phyloP scores from a whole-genome alignment of 2,329 filamentous ascomycete species.

The Fusarium continuum region DNA sequence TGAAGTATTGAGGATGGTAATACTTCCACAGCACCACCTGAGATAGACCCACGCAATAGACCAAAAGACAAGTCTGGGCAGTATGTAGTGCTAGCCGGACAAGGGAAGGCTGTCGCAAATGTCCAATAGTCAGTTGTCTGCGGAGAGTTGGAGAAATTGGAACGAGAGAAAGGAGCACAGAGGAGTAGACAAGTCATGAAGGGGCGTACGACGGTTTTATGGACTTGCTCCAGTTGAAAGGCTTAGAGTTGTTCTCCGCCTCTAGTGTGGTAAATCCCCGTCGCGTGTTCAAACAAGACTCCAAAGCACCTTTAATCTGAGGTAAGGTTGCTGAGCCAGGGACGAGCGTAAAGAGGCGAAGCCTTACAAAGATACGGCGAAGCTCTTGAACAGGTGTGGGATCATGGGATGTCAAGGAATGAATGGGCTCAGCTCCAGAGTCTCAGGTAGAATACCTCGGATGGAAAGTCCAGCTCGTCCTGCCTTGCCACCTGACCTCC shows the following conservation, averaged over 20 bases:
- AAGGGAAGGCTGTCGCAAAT: too few relatives aligned
- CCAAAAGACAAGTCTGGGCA: not conserved
- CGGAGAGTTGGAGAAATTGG: not conserved
- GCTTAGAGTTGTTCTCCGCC: conserved; percentile 34
- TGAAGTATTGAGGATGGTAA: not conserved
- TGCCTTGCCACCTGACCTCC: conserved; percentile 25
- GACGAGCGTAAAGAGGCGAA: conserved; percentile 13
- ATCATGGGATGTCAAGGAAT: conserved; percentile 3
- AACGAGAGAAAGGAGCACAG: not conserved
- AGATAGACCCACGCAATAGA: not conserved
- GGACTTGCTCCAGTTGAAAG: conserved; percentile 15
- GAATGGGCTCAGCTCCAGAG: not conserved
- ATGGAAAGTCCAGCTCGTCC: not conserved
- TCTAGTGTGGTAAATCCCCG: conserved; percentile 1
- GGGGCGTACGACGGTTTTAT: conserved; percentile 15
- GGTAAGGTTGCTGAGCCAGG: conserved; percentile 2
- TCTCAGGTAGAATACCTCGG: not conserved
- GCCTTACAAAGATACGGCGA: conserved; percentile 6
- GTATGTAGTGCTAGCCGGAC: too few relatives aligned
- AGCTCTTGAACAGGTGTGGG: not conserved
- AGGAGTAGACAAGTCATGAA: not conserved
- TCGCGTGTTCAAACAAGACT: conserved; percentile 5
- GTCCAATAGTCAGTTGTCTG: not conserved
- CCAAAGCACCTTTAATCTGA: conserved; percentile 20
- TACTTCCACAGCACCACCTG: not conserved